phyloP scores from a whole-genome alignment of 2,329 filamentous ascomycete genomes.

The Xylariales sp. region DNA sequence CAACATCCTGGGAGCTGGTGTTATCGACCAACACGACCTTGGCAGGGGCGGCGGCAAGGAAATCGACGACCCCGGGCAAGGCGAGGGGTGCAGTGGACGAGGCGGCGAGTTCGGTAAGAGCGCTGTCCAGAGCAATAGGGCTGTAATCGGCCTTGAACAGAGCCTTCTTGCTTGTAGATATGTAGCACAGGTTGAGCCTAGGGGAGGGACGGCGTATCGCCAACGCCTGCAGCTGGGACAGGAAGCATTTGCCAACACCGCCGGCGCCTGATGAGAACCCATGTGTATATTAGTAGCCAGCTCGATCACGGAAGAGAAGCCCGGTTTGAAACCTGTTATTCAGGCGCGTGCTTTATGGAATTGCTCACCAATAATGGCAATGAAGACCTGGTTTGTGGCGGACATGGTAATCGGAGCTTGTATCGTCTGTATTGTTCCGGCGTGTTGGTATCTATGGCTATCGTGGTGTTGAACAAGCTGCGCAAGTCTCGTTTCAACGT shows the following conservation, averaged over 20 bases:
- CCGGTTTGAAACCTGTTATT: too few species aligned
- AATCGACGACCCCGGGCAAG: slow-evolving; percentile 68
- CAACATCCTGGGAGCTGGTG: slow-evolving; percentile 85
- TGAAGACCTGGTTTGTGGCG: slow-evolving; percentile 41
- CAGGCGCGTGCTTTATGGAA: too few species aligned
- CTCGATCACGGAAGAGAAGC: too few species aligned
- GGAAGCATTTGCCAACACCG: slow-evolving; percentile 88
- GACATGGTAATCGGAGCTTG: slow-evolving; percentile 33
- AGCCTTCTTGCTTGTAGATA: slow-evolving; percentile 80
- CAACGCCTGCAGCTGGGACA: slow-evolving; percentile 71
- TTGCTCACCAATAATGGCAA: slow-evolving; percentile 42
- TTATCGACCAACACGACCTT: slow-evolving; percentile 90
- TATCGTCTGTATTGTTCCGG: too few species aligned
- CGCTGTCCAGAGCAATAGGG: slow-evolving; percentile 56
- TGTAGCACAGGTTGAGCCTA: slow-evolving; percentile 74
- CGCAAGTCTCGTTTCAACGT: slow-evolving; percentile 7
- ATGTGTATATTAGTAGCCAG: background rate
- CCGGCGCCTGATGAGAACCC: slow-evolving; percentile 66
- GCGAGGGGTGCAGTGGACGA: slow-evolving; percentile 62
- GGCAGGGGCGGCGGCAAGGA: slow-evolving; percentile 71
- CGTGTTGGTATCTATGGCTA: too few species aligned
- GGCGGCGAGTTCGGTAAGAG: slow-evolving; percentile 58
- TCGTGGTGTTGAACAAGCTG: too few species aligned
- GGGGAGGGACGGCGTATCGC: slow-evolving; percentile 62
- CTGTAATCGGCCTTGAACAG: slow-evolving; percentile 72